phyloP scores from a whole-genome alignment of 2,329 filamentous ascomycete genomes.

The Sordariomycetes sp. region DNA sequence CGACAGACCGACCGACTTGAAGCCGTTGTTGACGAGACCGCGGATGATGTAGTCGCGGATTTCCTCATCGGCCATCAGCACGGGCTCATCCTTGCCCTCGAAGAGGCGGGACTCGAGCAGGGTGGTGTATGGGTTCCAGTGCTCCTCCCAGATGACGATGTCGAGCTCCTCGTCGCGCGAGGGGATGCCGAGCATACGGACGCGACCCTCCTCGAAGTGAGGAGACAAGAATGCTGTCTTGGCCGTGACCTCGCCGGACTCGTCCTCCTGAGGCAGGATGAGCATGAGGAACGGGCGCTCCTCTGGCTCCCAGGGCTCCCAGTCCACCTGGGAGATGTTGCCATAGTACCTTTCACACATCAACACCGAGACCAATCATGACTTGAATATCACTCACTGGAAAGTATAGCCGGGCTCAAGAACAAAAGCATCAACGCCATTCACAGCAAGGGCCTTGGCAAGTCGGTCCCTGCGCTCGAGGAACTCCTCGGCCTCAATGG shows the following conservation, averaged over 20 bases:
- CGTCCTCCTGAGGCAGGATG: constrained; percentile 34
- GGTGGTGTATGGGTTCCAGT: constrained; percentile 54
- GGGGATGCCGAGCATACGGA: constrained; percentile 49
- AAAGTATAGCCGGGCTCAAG: constrained; percentile 58
- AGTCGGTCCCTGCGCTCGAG: constrained; percentile 45
- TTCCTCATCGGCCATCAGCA: constrained; percentile 57
- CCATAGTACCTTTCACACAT: no score
- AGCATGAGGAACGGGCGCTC: constrained; percentile 56
- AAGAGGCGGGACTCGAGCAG: constrained; percentile 36
- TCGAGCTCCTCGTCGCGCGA: no score
- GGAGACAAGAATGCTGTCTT: constrained; percentile 51
- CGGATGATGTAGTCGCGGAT: constrained; percentile 55
- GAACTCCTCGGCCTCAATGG: constrained; percentile 42
- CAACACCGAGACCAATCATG: no score
- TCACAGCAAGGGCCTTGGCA: constrained; percentile 40
- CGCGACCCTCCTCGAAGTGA: constrained; percentile 51
- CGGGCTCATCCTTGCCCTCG: constrained; percentile 13
- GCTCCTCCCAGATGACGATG: constrained; percentile 53
- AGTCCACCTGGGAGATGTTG: constrained; percentile 51
- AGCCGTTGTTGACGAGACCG: constrained; percentile 42
- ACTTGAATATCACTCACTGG: no score
- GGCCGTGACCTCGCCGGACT: constrained; percentile 32
- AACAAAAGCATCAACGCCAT: constrained; percentile 47
- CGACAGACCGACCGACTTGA: constrained; percentile 44
- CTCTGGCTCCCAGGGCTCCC: constrained; percentile 58